These are phyloP conservation scores for Talaromyces adpressus DNA, from an alignment of 495 filamentous ascomycete genomes.

Conservation along the genomic window DNA sequence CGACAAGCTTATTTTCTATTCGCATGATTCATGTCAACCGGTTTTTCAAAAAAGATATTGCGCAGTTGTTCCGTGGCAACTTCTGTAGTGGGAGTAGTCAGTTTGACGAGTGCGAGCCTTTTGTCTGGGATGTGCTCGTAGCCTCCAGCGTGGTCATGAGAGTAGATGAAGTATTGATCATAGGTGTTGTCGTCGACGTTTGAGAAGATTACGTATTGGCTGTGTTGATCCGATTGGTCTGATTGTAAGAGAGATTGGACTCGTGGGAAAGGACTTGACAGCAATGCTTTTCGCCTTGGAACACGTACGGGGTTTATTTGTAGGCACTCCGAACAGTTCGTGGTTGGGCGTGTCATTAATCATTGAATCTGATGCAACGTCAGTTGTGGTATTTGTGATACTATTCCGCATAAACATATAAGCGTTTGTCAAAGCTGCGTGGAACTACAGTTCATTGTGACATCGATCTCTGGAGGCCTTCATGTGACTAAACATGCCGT, in stretches of 20 bases:
- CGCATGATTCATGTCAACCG: background rate
- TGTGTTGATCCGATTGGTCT: background rate
- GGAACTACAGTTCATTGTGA: too few relatives aligned
- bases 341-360: background rate
- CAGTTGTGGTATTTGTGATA: too few relatives aligned
- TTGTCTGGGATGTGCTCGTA: background rate
- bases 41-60: background rate
- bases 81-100: background rate
- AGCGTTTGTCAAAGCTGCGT: too few relatives aligned
- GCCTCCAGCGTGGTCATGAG: background rate
- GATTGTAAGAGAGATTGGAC: background rate
- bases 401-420: too few relatives aligned
- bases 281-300: background rate
- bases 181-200: background rate
- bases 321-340: background rate
- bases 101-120: background rate
- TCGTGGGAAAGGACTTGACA: background rate
- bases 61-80: background rate
- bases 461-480: too few relatives aligned
- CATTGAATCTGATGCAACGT: too few relatives aligned
- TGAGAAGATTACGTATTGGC: background rate
- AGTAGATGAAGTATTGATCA: background rate
- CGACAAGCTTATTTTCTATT: background rate
- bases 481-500: too few relatives aligned
- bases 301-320: background rate